A percentile compares a stretch with the other conserved stretches of the same genome.
Evolutionary conservation across 805 yeast genomes (phyloP).

Genomic region (Metschnikowia similis): DNA sequence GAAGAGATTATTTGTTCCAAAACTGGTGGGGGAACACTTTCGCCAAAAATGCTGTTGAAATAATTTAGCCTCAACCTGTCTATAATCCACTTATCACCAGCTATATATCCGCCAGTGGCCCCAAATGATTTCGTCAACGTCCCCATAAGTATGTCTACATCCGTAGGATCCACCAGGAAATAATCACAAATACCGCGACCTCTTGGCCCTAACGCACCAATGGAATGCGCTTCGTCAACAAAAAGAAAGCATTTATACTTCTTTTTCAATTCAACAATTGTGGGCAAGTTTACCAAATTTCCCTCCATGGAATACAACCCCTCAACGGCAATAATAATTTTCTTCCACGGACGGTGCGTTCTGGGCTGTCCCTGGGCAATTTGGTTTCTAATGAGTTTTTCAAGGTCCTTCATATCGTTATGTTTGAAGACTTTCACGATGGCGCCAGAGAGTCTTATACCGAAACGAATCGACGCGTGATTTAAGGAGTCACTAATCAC

Average conservation of each 20-base stretch:
- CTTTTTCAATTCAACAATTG: constrained; percentile 63
- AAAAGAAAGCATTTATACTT: constrained; percentile 87
- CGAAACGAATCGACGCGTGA: constrained; percentile 94
- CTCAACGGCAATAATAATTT: constrained; percentile 80
- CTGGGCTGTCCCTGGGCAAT: constrained; percentile 94
- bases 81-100: constrained; percentile 66
- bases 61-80: constrained; percentile 71
- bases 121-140: constrained; percentile 97
- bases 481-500: constrained; percentile 92
- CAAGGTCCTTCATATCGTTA: constrained; percentile 80
- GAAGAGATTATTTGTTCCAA: constrained; percentile 83
- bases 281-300: constrained; percentile 78
- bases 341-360: constrained; percentile 94
- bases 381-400: constrained; percentile 71
- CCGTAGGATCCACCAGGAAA: constrained; percentile 71
- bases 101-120: constrained; percentile 96
- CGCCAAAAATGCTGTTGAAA: constrained; percentile 73
- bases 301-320: constrained; percentile 95
- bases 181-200: constrained; percentile 97
- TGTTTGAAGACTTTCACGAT: constrained; percentile 89
- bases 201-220: constrained; percentile 95
- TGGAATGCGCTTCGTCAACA: constrained; percentile 97
- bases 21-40: constrained; percentile 87
- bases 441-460: constrained; percentile 89
- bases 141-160: constrained; percentile 91